Conservation (phyloP, 306 rosid genomes). For the Quercus alba region DNA sequence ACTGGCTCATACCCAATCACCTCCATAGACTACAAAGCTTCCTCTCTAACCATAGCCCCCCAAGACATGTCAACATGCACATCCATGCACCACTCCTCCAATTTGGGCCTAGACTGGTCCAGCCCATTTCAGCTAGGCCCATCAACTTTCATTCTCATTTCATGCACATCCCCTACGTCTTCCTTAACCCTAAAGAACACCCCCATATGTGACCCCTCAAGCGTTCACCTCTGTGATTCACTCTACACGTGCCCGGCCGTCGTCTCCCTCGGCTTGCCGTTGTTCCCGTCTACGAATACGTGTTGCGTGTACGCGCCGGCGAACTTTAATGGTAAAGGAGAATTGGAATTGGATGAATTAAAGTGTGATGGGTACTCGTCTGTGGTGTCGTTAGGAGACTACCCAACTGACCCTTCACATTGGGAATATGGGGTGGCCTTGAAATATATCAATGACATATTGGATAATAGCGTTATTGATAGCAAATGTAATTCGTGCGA, state of each 20-base stretch:
- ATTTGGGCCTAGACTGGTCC: slow-evolving; percentile 55
- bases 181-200: slow-evolving; percentile 34
- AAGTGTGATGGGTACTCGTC: slow-evolving; percentile 48
- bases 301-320: slow-evolving; percentile 72
- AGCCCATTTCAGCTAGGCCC: slow-evolving; percentile 57
- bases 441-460: slow-evolving; percentile 35
- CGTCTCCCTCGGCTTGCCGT: slow-evolving; percentile 35
- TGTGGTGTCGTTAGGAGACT: slow-evolving; percentile 44
- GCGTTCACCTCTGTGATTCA: slow-evolving; percentile 55
- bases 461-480: slow-evolving; percentile 32
- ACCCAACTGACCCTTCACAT: slow-evolving; percentile 41
- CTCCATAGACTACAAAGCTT: slow-evolving; percentile 52
- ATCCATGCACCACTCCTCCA: slow-evolving; percentile 43
- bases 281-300: slow-evolving; percentile 51
- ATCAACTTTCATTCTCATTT: slow-evolving; percentile 63
- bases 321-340: slow-evolving; percentile 40
- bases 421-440: slow-evolving; percentile 63
- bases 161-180: slow-evolving; percentile 42
- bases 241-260: slow-evolving; percentile 62
- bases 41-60: slow-evolving; percentile 51
- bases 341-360: slow-evolving; percentile 36
- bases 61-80: slow-evolving; percentile 60
- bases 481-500: slow-evolving; percentile 50
- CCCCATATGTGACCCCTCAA: slow-evolving; percentile 45
- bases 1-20: slow-evolving; percentile 51